Evolutionary conservation across 2,329 filamentous ascomycete genomes (phyloP), one percentile per base, ranked within the genome.

Genomic region (Phoma sp.): DNA sequence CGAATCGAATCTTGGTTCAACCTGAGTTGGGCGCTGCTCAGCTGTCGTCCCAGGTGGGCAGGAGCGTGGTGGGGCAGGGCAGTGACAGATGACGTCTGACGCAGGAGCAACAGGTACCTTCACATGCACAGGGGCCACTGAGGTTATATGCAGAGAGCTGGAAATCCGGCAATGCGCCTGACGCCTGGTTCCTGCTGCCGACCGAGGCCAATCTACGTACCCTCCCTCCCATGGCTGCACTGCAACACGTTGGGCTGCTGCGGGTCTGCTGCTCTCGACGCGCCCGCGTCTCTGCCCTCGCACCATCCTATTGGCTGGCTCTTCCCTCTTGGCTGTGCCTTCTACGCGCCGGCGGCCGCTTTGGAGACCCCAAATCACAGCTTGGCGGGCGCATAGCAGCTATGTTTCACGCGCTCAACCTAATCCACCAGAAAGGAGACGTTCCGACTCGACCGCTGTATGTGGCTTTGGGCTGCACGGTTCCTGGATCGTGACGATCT

Each of bases 281-380:
- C 57, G 56, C 57, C 59, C 53, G 40, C 52, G n/a, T 41, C 43
- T 35, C 10, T 31, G 32, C 5, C 49, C 32, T 61, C 50, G 69
- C 52, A 69, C 70, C 49, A 27, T 61, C 51, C 69, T 53, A 71
- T 71, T 71, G 69, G 67, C 12, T 43, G 21, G 13, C 43, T 27
- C 22, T 32, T 17, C 53, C 61, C 29, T 31, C 29, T 13, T 31
- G 29, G 29, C 29, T 31, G 29, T 15, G 22, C 38, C 43, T 45
- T 61, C 59, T 71, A 72, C 67, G 67, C 70, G 68, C 71, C 60
- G 61, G 65, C 61, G 70, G 61, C 70, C 70, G 67, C 58, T 58
- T 64, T 61, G 41, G 38, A 50, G 67, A 56, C 67, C 65, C 41
- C 57, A 56, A 55, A 55, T 70, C 69, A 71, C 69, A 69, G 12